Evolutionary conservation across 2,329 filamentous ascomycete genomes (phyloP).

Genomic region (Venturia aucupariae): DNA sequence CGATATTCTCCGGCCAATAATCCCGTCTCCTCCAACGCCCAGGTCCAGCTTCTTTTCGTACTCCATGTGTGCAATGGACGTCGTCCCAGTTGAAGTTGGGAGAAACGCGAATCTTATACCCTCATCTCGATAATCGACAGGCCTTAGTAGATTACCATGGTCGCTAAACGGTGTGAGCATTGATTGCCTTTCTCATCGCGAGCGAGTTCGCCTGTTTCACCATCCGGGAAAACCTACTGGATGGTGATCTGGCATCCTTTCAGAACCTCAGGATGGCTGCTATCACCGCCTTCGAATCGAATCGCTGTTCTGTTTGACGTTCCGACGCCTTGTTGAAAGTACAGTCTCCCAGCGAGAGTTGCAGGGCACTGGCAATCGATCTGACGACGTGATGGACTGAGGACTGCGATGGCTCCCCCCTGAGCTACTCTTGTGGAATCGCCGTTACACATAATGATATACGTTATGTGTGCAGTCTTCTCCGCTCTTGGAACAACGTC

Average conservation of each 20-base stretch:
- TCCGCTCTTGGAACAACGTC: not conserved
- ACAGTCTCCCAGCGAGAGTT: not conserved
- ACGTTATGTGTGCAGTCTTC: too few species aligned
- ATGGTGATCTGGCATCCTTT: slow-evolving; percentile 1
- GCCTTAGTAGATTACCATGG: not conserved
- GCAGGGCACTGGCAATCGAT: not conserved
- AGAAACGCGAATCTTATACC: slow-evolving; percentile 5
- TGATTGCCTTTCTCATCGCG: not conserved
- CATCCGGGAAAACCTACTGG: slow-evolving; percentile 6
- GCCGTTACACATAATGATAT: slow-evolving; percentile 10
- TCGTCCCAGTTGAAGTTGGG: not conserved
- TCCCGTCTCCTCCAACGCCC: slow-evolving; percentile 7
- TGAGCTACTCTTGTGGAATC: not conserved
- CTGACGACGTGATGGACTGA: slow-evolving; percentile 4
- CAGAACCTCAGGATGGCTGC: not conserved
- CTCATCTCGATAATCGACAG: slow-evolving; percentile 1
- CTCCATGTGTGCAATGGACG: not conserved
- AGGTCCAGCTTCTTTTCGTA: slow-evolving; percentile 8
- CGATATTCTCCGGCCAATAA: slow-evolving; percentile 13
- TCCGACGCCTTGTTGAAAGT: slow-evolving; percentile 2
- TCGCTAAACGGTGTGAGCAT: not conserved
- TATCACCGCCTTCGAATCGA: not conserved
- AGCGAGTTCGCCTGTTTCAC: not conserved
- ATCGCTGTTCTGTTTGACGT: not conserved
- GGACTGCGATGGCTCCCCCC: slow-evolving; percentile 11